Base-by-base conservation (phyloP, 1,139 yeast genomes). In the Keqinozyma sinolaborantium region DNA sequence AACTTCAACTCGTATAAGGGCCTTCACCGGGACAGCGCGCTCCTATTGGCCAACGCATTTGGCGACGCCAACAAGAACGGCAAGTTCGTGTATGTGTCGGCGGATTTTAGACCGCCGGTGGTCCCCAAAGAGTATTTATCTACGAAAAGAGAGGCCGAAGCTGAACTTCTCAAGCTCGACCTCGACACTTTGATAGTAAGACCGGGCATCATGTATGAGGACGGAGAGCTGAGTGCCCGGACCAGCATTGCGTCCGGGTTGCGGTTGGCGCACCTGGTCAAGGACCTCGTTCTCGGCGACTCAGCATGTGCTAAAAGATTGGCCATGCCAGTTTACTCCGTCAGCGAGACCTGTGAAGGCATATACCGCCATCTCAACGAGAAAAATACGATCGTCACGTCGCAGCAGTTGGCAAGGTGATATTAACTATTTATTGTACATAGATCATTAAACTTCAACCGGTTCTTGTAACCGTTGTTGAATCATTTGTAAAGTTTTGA, bases 141-240 rank as follows among this genome's bases (percentile, higher is more conserved):
- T 11, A 78, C 94, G 16, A 88, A 88, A 50, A 63, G 95, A 42
- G 79, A 72, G 37, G 94, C 96, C 0, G 97, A 88, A 50, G 56
- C 56, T 19, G 79, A 73, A 42, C 58, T 85, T 29, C 42, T 64
- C 13, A 54, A 68, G 26, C 46, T 59, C 2, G 56, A 58, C 6
- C 59, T 86, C 12, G 67, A 94, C 36, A 60, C 82, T 0, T 76
- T 87, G 2, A 53, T 82, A 14, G 45, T 84, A 53, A 67, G 96
- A 40, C 96, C 97, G 0, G 94, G 95, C 0, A 76, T 86, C 41
- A 82, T 88, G 92, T 83, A 64, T 48, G 94, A 85, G 48, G 75
- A 63, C 28, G 44, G 58, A 9, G 62, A 58, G 37, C 56, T 30
- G 46, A 58, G 49, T 27, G 54, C 56, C 24, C 52, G 73, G 26